phyloP scores from a whole-genome alignment of 2,329 filamentous ascomycete genomes.

The Neonectria magnoliae region DNA sequence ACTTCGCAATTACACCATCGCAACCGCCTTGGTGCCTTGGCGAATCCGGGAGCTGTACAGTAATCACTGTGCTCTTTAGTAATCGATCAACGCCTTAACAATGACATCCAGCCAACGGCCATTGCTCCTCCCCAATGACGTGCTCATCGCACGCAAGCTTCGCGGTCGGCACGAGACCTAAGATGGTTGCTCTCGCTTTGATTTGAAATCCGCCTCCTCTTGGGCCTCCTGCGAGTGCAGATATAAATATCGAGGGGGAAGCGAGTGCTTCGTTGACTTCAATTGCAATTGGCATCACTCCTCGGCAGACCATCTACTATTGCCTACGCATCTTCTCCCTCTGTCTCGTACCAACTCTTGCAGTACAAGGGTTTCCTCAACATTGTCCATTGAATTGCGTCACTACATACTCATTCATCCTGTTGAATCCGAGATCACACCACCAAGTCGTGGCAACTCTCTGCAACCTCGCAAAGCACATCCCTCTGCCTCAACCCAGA shows the following conservation, averaged over 20 bases:
- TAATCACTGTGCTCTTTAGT: conserved; percentile 38
- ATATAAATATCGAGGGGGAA: conserved; percentile 31
- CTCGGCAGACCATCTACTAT: not conserved
- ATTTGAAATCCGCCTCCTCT: conserved; percentile 43
- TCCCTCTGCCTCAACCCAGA: not conserved
- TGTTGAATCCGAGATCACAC: not conserved
- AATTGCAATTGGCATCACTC: conserved; percentile 4
- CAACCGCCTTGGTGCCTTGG: conserved; percentile 1
- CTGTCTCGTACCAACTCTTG: not conserved
- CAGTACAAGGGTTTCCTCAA: not conserved
- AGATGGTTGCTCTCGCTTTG: conserved; percentile 32
- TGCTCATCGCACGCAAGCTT: conserved; percentile 36
- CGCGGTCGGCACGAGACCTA: conserved; percentile 26
- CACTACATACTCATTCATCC: not conserved
- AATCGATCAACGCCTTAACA: conserved; percentile 36
- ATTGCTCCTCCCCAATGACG: conserved; percentile 33
- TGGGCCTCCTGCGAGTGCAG: conserved; percentile 3
- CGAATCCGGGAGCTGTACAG: conserved; percentile 22
- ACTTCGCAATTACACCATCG: not conserved
- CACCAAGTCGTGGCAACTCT: conserved; percentile 11
- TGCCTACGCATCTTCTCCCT: not conserved
- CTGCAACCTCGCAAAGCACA: not conserved
- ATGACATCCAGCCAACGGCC: conserved; percentile 35
- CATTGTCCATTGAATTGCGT: not conserved
- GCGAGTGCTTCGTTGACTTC: conserved; percentile 8